Evolutionary conservation across 177 flowering plant species (phyloP), one percentile per base, ranked within the genome.

Genomic region (Tripterygium wilfordii): DNA sequence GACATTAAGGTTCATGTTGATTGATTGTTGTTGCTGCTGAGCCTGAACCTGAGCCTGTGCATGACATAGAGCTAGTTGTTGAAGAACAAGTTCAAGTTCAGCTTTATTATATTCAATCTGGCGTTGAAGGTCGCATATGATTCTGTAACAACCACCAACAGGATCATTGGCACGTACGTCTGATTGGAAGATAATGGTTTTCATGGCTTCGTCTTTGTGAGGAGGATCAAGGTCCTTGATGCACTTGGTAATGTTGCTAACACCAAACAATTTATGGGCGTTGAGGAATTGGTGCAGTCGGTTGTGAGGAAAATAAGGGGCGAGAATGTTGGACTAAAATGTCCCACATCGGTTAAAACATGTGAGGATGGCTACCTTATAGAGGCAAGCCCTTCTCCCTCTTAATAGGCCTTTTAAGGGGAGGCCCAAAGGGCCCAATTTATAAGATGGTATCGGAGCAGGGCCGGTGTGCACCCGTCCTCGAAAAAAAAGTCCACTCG

Each of bases 231-330:
- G 69, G 48, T 67, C 21, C 2, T 62, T 54, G 32, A 83, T 67
- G 49, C 70, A 67, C 37, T 77, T 83, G 41, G 54, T 55, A 16
- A 85, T 70, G 53, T 83, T 85, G 52, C 80, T 60, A 13, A 83
- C 83, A 0, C 95, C 95, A 32, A 85, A 85, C 19, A 80, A 52
- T 40, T 68, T 78, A 45, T 77, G 90, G 5, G 75, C 90, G 47
- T 83, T 78, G 23, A 62, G 62, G 63, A 86, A 86, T 27, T 78
- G 77, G 0, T 56, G 24, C n/a, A 67, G 83, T 29, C 71, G 70
- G 21, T 78, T 58, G 27, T 76, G 79, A 37, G 90, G 90, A 44
- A 86, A 86, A 42, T 60, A 79, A 38, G 90, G 90, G 15, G 88
- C 82, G 29, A 83, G 72, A 23, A n/a, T n/a, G n/a, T n/a, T n/a